Base-by-base conservation (phyloP, 1,284 basidiomycete genomes). In the Fomitopsis palustris region DNA sequence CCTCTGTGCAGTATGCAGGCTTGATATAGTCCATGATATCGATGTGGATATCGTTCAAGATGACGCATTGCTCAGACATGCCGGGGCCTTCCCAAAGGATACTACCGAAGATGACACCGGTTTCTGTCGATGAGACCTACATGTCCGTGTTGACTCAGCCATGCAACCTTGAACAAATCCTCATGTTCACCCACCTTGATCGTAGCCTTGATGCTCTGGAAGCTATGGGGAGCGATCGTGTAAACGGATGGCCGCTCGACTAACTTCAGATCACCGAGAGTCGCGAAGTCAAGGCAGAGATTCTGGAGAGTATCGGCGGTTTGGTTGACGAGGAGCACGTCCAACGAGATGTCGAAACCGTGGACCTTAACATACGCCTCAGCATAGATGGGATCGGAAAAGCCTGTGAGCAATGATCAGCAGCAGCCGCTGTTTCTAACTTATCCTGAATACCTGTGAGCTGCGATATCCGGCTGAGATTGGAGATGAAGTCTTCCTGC, bases 21-120 rank as follows among this genome's bases (percentile, higher is more conserved):
- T 97, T 95, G 79, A 99, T 99, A 75, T 98, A 99, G 75, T 98
- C 96, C 92, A 99, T 96, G 66, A 99, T 98, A 75, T 99, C 97
- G 65, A 98, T 94, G 75, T 98, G 95, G 61, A 98, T 96, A 75
- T 98, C 96, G 74, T 95, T 98, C 69, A 98, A 75, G 53, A 99
- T 96, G 39, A 94, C 95, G 74, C 88, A 94, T 53, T 87, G 87
- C 70, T 96, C 93, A 0, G 88, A 82, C 66, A 95, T 87, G 52
- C 89, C 92, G 4, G 88, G 87, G n/a, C 92, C 92, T 66, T 96
- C 94, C 89, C 97, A 99, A 19, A 97, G 87, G 65, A 99, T 98
- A 74, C 96, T 97, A 42, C 96, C 96, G 68, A 98, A 98, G 68
- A 98, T 98, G 64, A 98, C 95, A 41, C 96, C 96, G 1, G 96